Evolutionary conservation across 176 grass and related monocot species (phyloP).

Genomic region (Calamus simplicifolius): DNA sequence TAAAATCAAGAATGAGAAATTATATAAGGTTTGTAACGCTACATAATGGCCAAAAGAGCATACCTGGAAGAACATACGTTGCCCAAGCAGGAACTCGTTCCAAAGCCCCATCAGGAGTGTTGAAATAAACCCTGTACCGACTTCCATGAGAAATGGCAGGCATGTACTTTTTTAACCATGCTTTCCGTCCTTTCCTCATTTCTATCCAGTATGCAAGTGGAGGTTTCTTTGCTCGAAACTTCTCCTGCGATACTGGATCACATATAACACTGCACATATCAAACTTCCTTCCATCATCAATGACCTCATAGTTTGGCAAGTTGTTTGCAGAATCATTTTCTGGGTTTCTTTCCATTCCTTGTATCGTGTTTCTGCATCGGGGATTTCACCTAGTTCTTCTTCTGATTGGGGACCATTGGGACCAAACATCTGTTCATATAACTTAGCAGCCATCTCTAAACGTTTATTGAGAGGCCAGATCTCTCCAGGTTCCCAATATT

Average conservation of each 20-base stretch:
- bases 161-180: slow-evolving; percentile 84
- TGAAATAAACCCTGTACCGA: slow-evolving; percentile 93
- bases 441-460: slow-evolving; percentile 66
- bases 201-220: slow-evolving; percentile 89
- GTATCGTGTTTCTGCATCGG: slow-evolving; percentile 71
- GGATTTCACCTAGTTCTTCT: slow-evolving; percentile 82
- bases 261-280: slow-evolving; percentile 52
- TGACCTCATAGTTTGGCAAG: slow-evolving; percentile 49
- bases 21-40: neutral
- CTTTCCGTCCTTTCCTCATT: slow-evolving; percentile 76
- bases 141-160: slow-evolving; percentile 66
- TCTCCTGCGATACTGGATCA: slow-evolving; percentile 61
- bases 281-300: slow-evolving; percentile 56
- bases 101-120: slow-evolving; percentile 84
- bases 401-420: slow-evolving; percentile 78
- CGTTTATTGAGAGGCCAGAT: slow-evolving; percentile 42
- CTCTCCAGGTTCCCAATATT: slow-evolving; percentile 94
- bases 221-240: slow-evolving; percentile 70
- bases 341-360: slow-evolving; percentile 59
- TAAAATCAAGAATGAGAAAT: too few species aligned
- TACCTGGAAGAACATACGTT: slow-evolving; percentile 91
- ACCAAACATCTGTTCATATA: slow-evolving; percentile 97
- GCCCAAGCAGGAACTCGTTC: slow-evolving; percentile 92
- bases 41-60: neutral
- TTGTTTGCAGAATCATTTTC: slow-evolving; percentile 24